Percentiles rank a stretch among this genome's conserved stretches.
phyloP scores from a whole-genome alignment of 2,329 filamentous ascomycete species.

The Hypoxylon sp. region DNA sequence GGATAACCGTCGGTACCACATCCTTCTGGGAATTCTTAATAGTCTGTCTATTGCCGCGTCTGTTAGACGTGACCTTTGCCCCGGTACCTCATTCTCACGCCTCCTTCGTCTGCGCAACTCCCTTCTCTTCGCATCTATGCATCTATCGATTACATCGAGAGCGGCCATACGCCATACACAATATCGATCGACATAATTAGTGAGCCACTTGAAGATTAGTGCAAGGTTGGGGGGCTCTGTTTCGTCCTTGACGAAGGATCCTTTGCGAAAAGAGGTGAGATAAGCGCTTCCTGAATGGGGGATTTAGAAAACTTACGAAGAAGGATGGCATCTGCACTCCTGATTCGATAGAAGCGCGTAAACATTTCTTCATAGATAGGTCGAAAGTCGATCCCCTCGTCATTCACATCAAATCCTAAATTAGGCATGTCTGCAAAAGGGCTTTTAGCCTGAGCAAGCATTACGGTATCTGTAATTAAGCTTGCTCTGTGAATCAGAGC shows the following conservation, averaged over 20 bases:
- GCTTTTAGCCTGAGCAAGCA: no score
- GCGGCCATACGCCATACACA: neutral
- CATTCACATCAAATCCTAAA: no score
- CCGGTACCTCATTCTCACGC: no score
- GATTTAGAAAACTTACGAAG: neutral
- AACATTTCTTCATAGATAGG: neutral
- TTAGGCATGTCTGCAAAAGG: no score
- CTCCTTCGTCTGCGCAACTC: no score
- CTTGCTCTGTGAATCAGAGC: no score
- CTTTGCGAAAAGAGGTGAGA: constrained; percentile 1
- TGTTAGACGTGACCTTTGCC: no score
- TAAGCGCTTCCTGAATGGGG: neutral
- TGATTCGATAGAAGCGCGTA: neutral
- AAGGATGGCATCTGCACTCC: neutral
- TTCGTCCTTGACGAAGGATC: neutral
- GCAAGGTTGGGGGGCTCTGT: neutral
- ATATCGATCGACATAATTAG: neutral
- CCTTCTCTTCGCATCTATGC: no score
- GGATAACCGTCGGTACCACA: neutral
- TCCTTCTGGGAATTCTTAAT: neutral
- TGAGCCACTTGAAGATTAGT: neutral
- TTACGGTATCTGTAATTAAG: no score
- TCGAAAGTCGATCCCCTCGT: no score
- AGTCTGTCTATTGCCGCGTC: no score
- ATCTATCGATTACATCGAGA: neutral